A percentile compares a stretch with the other conserved stretches of the same genome.
These are phyloP conservation scores for Aspergillus mulundensis DNA, from an alignment of 495 filamentous ascomycete genomes.

Conservation along the genomic window DNA sequence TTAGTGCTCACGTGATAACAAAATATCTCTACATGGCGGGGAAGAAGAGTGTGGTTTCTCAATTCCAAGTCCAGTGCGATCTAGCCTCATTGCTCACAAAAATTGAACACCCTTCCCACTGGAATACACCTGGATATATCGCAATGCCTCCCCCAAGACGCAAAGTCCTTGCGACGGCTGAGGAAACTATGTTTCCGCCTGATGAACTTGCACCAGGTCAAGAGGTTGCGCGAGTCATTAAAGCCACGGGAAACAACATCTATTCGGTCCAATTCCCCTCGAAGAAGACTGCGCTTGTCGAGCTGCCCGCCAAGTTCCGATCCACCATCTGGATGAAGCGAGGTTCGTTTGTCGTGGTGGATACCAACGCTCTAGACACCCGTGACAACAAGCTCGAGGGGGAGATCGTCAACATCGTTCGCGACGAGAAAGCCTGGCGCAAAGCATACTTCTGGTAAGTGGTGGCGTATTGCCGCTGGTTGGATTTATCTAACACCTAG, in stretches of 20 bases:
- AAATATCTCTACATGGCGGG: slow-evolving; percentile 3
- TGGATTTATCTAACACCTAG: slow-evolving; percentile 14
- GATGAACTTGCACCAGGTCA: slow-evolving; percentile 59
- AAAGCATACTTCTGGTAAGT: slow-evolving; percentile 85
- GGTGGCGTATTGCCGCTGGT: background rate
- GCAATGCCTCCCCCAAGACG: slow-evolving; percentile 72
- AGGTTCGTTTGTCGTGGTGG: slow-evolving; percentile 80
- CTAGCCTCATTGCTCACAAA: background rate
- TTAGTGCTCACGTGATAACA: slow-evolving; percentile 9
- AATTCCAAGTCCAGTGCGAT: background rate
- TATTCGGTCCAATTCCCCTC: slow-evolving; percentile 44
- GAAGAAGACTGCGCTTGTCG: slow-evolving; percentile 40
- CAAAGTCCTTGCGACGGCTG: slow-evolving; percentile 65
- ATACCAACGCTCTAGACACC: slow-evolving; percentile 61
- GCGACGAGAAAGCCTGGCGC: slow-evolving; percentile 88
- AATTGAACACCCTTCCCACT: background rate
- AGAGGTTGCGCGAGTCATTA: slow-evolving; percentile 67
- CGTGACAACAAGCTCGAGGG: slow-evolving; percentile 76
- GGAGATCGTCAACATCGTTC: slow-evolving; percentile 88
- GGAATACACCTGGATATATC: background rate
- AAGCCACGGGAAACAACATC: slow-evolving; percentile 82
- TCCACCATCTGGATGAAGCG: slow-evolving; percentile 88
- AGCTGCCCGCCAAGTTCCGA: slow-evolving; percentile 69
- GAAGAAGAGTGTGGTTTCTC: background rate
- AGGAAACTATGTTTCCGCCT: slow-evolving; percentile 72